Evolutionary conservation across 2,329 filamentous ascomycete species (phyloP).

Genomic region (Neopestalotiopsis rosae): DNA sequence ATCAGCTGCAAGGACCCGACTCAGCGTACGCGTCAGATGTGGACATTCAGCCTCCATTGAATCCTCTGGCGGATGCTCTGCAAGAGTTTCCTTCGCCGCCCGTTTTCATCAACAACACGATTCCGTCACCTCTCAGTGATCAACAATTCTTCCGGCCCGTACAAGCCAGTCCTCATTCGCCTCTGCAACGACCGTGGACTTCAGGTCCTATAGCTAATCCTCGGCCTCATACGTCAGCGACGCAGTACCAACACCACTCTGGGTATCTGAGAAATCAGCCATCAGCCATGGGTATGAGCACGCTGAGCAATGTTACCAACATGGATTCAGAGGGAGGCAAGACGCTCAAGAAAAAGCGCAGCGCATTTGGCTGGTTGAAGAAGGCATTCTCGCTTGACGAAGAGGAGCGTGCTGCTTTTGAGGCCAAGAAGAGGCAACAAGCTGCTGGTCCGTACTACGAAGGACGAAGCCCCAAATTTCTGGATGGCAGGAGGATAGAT

Average conservation of each 20-base stretch:
- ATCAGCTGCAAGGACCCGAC: conserved; percentile 45
- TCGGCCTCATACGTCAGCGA: conserved; percentile 34
- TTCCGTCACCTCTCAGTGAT: conserved; percentile 57
- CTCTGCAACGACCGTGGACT: conserved; percentile 63
- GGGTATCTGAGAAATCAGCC: conserved; percentile 54
- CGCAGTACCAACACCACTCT: conserved; percentile 32
- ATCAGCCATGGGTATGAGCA: conserved; percentile 62
- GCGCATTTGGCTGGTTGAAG: conserved; percentile 71
- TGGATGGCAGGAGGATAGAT: conserved; percentile 57
- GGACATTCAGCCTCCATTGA: conserved; percentile 44
- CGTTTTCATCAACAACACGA: conserved; percentile 39
- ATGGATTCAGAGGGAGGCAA: conserved; percentile 44
- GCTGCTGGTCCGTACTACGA: conserved; percentile 55
- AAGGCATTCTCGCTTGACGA: conserved; percentile 71
- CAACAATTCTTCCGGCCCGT: conserved; percentile 67
- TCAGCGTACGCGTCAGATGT: conserved; percentile 55
- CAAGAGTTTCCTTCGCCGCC: conserved; percentile 42
- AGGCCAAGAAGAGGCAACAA: conserved; percentile 56
- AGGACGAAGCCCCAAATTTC: conserved; percentile 54
- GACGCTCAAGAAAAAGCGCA: conserved; percentile 69
- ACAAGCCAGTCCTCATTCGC: conserved; percentile 66
- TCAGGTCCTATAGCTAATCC: conserved; percentile 43
- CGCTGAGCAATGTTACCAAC: conserved; percentile 59
- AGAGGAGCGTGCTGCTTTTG: conserved; percentile 65
- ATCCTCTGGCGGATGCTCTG: conserved; percentile 37